Evolutionary conservation across 2,329 filamentous ascomycete genomes (phyloP).

Genomic region (Dactylellina sp.): DNA sequence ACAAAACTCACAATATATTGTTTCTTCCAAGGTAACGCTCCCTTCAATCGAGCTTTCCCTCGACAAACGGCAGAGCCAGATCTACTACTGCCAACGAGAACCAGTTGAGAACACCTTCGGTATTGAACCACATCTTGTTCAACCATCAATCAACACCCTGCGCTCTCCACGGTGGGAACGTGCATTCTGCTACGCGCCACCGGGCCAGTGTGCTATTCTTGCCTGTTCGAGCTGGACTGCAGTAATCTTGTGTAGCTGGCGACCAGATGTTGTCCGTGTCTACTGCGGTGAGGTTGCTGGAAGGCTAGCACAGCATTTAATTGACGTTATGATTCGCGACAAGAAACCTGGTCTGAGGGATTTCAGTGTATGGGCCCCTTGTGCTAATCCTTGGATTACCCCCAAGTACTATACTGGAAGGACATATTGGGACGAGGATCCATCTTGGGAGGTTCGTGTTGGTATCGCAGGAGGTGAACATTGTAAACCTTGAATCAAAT

Average conservation of each 20-base stretch:
- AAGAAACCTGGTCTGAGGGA: not conserved
- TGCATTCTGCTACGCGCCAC: slow-evolving; percentile 37
- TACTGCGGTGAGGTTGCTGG: slow-evolving; percentile 37
- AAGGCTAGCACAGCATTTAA: not conserved
- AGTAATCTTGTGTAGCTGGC: slow-evolving; percentile 21
- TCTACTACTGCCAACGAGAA: slow-evolving; percentile 29
- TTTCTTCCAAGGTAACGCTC: not conserved
- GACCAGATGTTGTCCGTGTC: not conserved
- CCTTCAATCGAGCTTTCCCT: not conserved
- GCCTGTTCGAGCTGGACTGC: slow-evolving; percentile 13
- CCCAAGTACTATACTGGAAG: slow-evolving; percentile 10
- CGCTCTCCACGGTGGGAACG: slow-evolving; percentile 6
- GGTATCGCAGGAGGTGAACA: not conserved
- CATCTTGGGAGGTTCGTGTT: slow-evolving; percentile 24
- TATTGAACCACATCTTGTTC: slow-evolving; percentile 14
- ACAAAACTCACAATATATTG: not conserved
- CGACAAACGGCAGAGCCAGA: slow-evolving; percentile 9
- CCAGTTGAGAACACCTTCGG: not conserved
- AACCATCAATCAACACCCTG: slow-evolving; percentile 18
- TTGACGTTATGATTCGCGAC: slow-evolving; percentile 19
- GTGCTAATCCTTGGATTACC: not conserved
- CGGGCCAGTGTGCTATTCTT: not conserved
- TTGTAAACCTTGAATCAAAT: not conserved
- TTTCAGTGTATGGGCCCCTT: slow-evolving; percentile 1
- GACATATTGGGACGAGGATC: slow-evolving; percentile 13